Evolutionary conservation across 176 grass and related monocot species (phyloP), one percentile per base, ranked within the genome.

Genomic region (Calamus simplicifolius): DNA sequence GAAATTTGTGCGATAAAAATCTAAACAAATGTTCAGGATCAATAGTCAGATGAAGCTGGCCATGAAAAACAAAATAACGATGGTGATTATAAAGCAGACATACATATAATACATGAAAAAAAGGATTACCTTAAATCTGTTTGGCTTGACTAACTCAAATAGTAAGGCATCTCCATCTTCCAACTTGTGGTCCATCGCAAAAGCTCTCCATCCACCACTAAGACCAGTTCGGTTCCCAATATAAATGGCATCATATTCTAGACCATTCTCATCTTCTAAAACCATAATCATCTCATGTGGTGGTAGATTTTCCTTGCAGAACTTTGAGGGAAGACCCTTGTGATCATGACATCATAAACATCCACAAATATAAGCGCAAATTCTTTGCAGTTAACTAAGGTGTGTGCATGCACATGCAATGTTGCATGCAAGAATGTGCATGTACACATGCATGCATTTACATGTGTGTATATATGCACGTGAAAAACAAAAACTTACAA

Each of bases 181-280:
- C 81, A 98, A 71, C 64, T 77, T 75, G 31, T 83, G 88, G 21
- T 92, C 57, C 87, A 98, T 76, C 0, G 88, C 79, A 61, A 98
- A 98, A 30, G 81, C 88, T 71, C 81, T 92, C 93, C 93, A 98
- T 63, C 93, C 94, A 68, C 88, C 88, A 76, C 94, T 98, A 29
- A 98, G 79, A 54, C 94, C 94, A 10, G 76, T 83, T 66, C 88
- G 66, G 48, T 61, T 80, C 50, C 88, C 94, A 25, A 98, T 98
- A 64, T 89, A 93, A 52, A 89, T 49, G 25, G 73, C 79, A 79
- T 98, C 81, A 73, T 80, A 92, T 65, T 92, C 88, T 25, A 15
- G 60, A 70, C 81, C 88, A 10, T 92, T 69, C 80, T 98, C 88
- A 70, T 98, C 88, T 70, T 92, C 94, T 49, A 92, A 55, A 12